These are phyloP conservation scores for Linderniella brevidens DNA, from an alignment of 257 asterid genomes.

Conservation along the genomic window DNA sequence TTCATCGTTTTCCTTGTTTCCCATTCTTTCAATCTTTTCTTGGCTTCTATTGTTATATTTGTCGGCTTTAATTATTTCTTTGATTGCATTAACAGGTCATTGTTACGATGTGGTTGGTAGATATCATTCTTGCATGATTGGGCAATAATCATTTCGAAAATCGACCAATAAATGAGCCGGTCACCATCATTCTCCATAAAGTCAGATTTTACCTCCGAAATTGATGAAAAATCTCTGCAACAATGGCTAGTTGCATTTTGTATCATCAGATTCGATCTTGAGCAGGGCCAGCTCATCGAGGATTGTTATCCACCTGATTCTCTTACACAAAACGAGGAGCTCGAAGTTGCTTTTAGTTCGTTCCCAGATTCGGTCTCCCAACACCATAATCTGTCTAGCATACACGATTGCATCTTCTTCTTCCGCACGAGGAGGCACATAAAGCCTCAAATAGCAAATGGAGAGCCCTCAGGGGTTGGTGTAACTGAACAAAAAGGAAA, in stretches of 20 bases:
- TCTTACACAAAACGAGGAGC: constrained; percentile 86
- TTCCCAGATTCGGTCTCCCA: constrained; percentile 98
- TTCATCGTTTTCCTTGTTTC: too few species aligned
- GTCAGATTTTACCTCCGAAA: constrained; percentile 49
- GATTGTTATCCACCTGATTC: constrained; percentile 82
- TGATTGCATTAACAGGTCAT: too few species aligned
- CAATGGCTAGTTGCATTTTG: constrained; percentile 89
- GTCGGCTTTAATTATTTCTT: too few species aligned
- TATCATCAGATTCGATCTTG: constrained; percentile 84
- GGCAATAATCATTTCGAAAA: too few species aligned
- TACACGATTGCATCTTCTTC: constrained; percentile 84
- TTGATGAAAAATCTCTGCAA: constrained; percentile 55
- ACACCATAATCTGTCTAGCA: constrained; percentile 77
- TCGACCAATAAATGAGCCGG: constrained; percentile 45
- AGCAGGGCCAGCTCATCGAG: constrained; percentile 93
- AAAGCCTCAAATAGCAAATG: constrained; percentile 17
- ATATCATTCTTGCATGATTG: too few species aligned
- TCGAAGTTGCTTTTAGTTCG: constrained; percentile 79
- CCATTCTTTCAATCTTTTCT: too few species aligned
- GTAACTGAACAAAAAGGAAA: constrained; percentile 19
- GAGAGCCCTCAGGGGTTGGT: constrained; percentile 29
- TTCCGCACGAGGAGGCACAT: constrained; percentile 59
- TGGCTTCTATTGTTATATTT: too few species aligned
- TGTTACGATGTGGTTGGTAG: too few species aligned
- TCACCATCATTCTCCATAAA: constrained; percentile 71